Evolutionary conservation across 345 rosid genomes (phyloP).

Genomic region (Gynandropsis gynandra): DNA sequence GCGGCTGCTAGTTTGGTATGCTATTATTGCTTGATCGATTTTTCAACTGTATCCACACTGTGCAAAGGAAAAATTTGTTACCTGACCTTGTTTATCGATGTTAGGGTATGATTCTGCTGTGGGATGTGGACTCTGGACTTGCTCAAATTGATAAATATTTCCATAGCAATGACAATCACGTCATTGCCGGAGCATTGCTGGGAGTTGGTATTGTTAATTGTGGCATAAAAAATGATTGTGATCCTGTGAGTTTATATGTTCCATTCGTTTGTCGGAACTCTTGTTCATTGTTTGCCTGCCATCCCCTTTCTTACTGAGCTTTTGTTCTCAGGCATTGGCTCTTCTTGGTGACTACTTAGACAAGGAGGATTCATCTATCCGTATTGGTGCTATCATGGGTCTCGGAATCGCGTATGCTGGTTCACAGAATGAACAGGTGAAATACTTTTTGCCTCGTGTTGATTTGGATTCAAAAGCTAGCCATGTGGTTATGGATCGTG

Average conservation of each 20-base stretch:
- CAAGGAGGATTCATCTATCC: constrained; percentile 73
- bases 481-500: too few species aligned
- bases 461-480: too few species aligned
- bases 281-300: neutral
- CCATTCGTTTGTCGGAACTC: constrained; percentile 6
- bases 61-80: constrained; percentile 4
- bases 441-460: neutral
- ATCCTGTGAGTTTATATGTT: constrained; percentile 60
- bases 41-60: constrained; percentile 1
- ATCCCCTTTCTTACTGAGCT: constrained; percentile 20
- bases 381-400: constrained; percentile 97
- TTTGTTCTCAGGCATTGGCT: constrained; percentile 67
- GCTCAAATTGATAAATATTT: constrained; percentile 86
- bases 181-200: constrained; percentile 83
- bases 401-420: constrained; percentile 95
- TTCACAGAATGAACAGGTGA: constrained; percentile 68
- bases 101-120: constrained; percentile 90
- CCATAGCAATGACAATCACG: constrained; percentile 77
- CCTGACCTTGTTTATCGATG: constrained; percentile 5
- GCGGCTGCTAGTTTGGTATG: constrained; percentile 94
- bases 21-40: constrained; percentile 8
- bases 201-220: constrained; percentile 95
- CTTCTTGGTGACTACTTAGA: constrained; percentile 65
- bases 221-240: constrained; percentile 74
- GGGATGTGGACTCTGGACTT: constrained; percentile 97